Evolutionary conservation across 2,329 filamentous ascomycete genomes (phyloP).

Genomic region (Dothistroma pini): DNA sequence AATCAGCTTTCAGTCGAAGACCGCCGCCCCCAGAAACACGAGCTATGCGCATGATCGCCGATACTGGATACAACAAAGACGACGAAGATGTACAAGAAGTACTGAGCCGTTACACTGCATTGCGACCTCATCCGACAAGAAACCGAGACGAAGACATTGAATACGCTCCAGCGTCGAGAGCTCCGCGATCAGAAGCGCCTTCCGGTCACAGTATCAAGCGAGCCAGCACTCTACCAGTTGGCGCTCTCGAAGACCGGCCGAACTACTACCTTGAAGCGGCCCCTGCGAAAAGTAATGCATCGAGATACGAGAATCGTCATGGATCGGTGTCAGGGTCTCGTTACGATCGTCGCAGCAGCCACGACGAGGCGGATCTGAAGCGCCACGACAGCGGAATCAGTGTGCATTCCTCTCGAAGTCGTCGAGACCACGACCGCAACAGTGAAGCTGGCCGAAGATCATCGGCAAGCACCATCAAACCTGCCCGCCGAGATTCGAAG

Average conservation of each 20-base stretch:
- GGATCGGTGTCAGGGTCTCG: background rate
- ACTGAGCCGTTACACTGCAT: conserved; percentile 24
- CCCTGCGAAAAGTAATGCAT: conserved; percentile 17
- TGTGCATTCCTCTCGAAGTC: conserved; percentile 23
- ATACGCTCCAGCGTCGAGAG: conserved; percentile 19
- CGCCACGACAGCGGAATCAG: conserved; percentile 31
- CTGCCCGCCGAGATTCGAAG: conserved; percentile 15
- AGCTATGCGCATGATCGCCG: conserved; percentile 39
- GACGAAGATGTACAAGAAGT: conserved; percentile 27
- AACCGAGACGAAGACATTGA: conserved; percentile 28
- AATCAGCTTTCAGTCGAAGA: conserved; percentile 28
- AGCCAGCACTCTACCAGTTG: conserved; percentile 20
- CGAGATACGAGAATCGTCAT: conserved; percentile 12
- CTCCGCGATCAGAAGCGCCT: conserved; percentile 4
- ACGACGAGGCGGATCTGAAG: conserved; percentile 22
- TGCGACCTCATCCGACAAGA: conserved; percentile 22
- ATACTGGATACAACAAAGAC: conserved; percentile 26
- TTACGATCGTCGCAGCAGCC: conserved; percentile 12
- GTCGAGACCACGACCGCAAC: conserved; percentile 16
- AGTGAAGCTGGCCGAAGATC: conserved; percentile 23
- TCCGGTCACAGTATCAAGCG: conserved; percentile 19
- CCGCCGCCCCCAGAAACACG: conserved; percentile 23
- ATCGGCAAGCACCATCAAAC: conserved; percentile 31
- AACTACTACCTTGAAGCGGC: conserved; percentile 22
- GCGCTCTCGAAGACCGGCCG: conserved; percentile 8